Evolutionary conservation across 2,329 filamentous ascomycete genomes (phyloP).

Genomic region (Xylaria digitata): DNA sequence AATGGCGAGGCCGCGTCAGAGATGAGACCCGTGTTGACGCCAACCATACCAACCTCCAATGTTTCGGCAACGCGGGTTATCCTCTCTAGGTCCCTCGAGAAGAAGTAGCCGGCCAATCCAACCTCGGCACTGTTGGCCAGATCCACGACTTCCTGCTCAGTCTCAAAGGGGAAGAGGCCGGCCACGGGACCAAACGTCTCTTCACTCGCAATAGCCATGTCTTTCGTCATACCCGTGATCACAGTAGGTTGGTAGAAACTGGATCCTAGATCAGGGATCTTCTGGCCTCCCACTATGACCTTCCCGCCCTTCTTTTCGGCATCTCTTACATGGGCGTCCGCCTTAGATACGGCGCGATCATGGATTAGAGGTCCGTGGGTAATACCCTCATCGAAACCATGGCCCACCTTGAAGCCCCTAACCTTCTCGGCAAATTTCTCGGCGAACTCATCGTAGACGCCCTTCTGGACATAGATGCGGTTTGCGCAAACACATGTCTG

Average conservation of each 20-base stretch:
- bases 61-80: slow-evolving; percentile 72
- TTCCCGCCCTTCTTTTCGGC: slow-evolving; percentile 81
- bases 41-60: slow-evolving; percentile 88
- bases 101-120: slow-evolving; percentile 95
- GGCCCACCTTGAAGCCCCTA: slow-evolving; percentile 78
- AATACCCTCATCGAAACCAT: slow-evolving; percentile 74
- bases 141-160: slow-evolving; percentile 86
- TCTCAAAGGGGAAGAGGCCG: slow-evolving; percentile 87
- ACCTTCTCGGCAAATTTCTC: slow-evolving; percentile 77
- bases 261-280: slow-evolving; percentile 76
- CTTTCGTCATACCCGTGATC: slow-evolving; percentile 83
- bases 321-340: slow-evolving; percentile 81
- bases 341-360: slow-evolving; percentile 82
- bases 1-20: slow-evolving; percentile 72
- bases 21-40: slow-evolving; percentile 80
- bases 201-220: slow-evolving; percentile 86
- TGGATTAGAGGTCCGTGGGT: slow-evolving; percentile 90
- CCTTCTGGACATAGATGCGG: slow-evolving; percentile 81
- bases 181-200: slow-evolving; percentile 98
- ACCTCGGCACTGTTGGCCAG: slow-evolving; percentile 86
- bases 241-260: slow-evolving; percentile 95
- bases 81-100: slow-evolving; percentile 72
- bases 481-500: slow-evolving; percentile 96
- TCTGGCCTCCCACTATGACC: slow-evolving; percentile 79
- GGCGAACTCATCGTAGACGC: slow-evolving; percentile 81